Conservation (phyloP, 495 filamentous ascomycete species). For the Collariella sp. region DNA sequence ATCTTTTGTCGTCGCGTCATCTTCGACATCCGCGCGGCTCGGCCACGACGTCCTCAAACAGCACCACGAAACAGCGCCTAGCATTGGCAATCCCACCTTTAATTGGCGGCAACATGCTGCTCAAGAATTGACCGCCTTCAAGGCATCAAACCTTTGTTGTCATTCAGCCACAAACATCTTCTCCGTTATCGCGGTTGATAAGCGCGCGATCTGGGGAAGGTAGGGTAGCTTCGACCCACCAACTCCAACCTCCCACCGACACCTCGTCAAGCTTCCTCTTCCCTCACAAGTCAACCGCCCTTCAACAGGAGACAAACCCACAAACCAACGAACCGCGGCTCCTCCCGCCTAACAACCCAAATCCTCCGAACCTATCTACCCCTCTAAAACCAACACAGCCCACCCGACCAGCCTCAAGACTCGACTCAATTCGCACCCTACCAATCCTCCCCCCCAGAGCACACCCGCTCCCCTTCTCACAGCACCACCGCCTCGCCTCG, state of each 20-base stretch:
- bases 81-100: neutral
- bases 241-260: neutral
- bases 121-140: neutral
- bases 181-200: neutral
- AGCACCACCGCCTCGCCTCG: constrained; percentile 43
- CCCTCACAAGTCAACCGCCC: neutral
- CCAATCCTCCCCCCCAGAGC: constrained; percentile 77
- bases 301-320: neutral
- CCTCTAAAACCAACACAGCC: neutral
- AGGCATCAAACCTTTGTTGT: neutral
- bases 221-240: neutral
- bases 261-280: neutral
- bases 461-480: constrained; percentile 55
- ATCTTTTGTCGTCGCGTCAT: constrained; percentile 8
- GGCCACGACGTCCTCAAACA: constrained; percentile 1
- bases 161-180: neutral
- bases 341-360: too few species aligned
- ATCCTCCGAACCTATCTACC: neutral
- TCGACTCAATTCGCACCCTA: constrained; percentile 77
- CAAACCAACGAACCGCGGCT: too few species aligned
- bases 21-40: constrained; percentile 6
- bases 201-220: neutral
- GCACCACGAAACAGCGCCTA: neutral
- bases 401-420: constrained; percentile 2
- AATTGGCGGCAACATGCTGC: neutral